A percentile compares a stretch with the other conserved stretches of the same genome.
Evolutionary conservation across 2,329 filamentous ascomycete species (phyloP).

Genomic region (Dichotomopilus funicola): DNA sequence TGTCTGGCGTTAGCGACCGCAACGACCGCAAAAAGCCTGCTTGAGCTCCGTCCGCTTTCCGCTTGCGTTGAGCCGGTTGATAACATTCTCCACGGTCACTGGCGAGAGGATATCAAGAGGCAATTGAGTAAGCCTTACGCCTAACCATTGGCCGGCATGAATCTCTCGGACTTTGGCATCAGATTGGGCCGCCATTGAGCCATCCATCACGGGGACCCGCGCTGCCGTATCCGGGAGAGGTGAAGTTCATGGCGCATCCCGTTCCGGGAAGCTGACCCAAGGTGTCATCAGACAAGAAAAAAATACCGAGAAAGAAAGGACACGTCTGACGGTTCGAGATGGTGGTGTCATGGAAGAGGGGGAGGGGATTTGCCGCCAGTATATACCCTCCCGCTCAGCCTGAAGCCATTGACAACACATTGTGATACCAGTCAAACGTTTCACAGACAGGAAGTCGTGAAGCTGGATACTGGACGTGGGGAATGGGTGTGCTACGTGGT

Average conservation of each 20-base stretch:
- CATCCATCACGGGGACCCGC: neutral
- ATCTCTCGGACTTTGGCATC: slow-evolving; percentile 11
- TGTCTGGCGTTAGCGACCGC: neutral
- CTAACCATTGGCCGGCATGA: slow-evolving; percentile 11
- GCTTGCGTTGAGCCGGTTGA: neutral
- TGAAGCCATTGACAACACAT: neutral
- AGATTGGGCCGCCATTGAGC: slow-evolving; percentile 21
- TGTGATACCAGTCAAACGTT: neutral
- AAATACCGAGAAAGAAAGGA: neutral
- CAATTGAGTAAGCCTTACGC: slow-evolving; percentile 9
- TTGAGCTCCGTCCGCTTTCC: neutral
- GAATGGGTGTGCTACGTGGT: slow-evolving; percentile 32
- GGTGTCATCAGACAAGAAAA: slow-evolving; percentile 4
- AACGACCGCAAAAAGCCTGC: neutral
- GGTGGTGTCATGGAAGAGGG: neutral
- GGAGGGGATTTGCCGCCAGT: neutral
- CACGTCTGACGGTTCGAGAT: slow-evolving; percentile 2
- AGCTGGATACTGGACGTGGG: slow-evolving; percentile 11
- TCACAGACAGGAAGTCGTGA: slow-evolving; percentile 7
- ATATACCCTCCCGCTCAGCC: neutral
- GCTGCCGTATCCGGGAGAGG: slow-evolving; percentile 9
- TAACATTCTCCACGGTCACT: neutral
- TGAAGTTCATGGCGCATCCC: slow-evolving; percentile 13
- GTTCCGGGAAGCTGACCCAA: slow-evolving; percentile 7
- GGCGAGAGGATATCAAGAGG: slow-evolving; percentile 1